These are phyloP conservation scores for Backusella tarrabulga DNA, from an alignment of 192 early-diverging fungal genomes.

Conservation along the genomic window DNA sequence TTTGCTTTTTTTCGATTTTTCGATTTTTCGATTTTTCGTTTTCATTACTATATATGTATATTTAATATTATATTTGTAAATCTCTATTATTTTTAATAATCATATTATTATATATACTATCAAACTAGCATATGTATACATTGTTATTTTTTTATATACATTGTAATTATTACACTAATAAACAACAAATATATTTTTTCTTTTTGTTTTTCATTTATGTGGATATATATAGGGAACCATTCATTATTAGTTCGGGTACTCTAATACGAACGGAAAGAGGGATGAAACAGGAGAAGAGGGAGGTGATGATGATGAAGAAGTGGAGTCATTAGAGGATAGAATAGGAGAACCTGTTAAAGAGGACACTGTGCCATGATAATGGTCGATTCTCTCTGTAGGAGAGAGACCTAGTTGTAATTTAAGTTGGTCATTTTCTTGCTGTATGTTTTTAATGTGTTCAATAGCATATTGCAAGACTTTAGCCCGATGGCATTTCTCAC, in stretches of 20 bases:
- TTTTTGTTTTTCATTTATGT: not conserved
- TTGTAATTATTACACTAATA: not conserved
- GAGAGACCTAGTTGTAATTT: constrained; percentile 10
- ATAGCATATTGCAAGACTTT: constrained; percentile 43
- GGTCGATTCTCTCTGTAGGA: not conserved
- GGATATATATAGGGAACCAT: not conserved
- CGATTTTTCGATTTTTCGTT: not conserved
- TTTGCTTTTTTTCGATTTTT: not conserved
- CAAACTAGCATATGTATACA: not conserved
- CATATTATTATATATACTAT: not conserved
- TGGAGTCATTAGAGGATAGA: not conserved
- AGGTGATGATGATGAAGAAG: not conserved
- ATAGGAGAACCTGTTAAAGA: not conserved
- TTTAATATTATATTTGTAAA: not conserved
- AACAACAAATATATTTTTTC: not conserved
- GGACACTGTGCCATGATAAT: not conserved
- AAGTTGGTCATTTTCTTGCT: constrained; percentile 52
- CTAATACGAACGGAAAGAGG: not conserved
- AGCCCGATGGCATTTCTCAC: constrained; percentile 49
- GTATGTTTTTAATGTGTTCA: constrained; percentile 59
- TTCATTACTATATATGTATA: not conserved
- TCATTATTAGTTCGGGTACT: not conserved
- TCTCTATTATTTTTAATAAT: not conserved
- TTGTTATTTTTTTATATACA: not conserved
- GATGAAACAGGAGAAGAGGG: not conserved